Evolutionary conservation across 257 asterid species (phyloP).

Genomic region (Nicotiana undulata): DNA sequence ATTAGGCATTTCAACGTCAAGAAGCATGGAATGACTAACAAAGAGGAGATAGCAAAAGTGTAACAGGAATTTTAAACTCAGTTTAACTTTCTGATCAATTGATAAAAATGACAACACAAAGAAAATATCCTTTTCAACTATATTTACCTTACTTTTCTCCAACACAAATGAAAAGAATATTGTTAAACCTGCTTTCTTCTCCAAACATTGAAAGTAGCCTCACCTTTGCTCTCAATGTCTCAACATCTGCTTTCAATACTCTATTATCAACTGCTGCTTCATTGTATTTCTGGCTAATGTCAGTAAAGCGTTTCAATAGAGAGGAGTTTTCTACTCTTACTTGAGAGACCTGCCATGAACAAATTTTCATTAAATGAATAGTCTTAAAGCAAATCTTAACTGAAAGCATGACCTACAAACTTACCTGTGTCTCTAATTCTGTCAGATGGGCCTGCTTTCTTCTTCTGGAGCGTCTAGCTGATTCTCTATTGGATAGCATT

Average conservation of each 20-base stretch:
- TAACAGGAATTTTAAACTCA: conserved; percentile 1
- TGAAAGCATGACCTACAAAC: conserved; percentile 7
- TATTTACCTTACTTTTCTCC: background rate
- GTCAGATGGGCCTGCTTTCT: conserved; percentile 95
- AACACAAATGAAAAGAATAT: background rate
- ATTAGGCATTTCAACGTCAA: background rate
- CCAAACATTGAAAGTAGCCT: background rate
- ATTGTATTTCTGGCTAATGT: conserved; percentile 59
- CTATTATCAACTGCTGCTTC: conserved; percentile 72
- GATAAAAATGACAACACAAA: background rate
- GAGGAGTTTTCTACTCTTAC: conserved; percentile 74
- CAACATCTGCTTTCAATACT: conserved; percentile 73
- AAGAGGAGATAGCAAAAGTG: background rate
- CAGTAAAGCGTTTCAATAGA: conserved; percentile 49
- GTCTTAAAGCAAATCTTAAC: background rate
- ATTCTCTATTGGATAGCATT: conserved; percentile 98
- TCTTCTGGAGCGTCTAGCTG: conserved; percentile 96
- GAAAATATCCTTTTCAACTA: background rate
- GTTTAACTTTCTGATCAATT: background rate
- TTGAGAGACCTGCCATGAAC: conserved; percentile 55
- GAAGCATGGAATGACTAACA: background rate
- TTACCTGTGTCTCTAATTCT: conserved; percentile 85
- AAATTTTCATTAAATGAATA: conserved; percentile 8
- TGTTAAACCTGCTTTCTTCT: background rate
- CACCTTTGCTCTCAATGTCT: conserved; percentile 73